Evolutionary conservation across 1,284 basidiomycete species (phyloP), one percentile per base, ranked within the genome.

Genomic region (Inonotus obliquus): DNA sequence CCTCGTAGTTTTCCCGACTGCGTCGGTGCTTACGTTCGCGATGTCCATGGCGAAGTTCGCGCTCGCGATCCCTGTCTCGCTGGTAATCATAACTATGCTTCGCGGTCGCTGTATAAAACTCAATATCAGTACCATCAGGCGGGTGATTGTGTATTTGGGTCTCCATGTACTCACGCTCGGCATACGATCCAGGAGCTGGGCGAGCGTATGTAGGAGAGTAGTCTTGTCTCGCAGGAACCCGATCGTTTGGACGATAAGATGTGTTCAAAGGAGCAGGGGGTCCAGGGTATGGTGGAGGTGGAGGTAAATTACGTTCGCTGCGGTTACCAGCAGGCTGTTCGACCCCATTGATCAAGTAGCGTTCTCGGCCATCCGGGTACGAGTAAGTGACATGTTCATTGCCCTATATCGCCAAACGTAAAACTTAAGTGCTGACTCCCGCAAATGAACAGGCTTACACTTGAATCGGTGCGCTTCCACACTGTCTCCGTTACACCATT

Each of bases 311-410:
- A 7, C 55, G 54, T 35, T 64, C 63, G 38, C 32, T 39, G 10
- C 47, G 39, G n/a, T 21, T 53, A 23, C 27, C n/a, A 14, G 59
- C 11, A 6, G 75, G 68, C 68, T 89, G 88, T 56, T 90, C 85
- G 19, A 87, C 71, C 5, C 89, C 89, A 63, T 91, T 91, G 65
- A 91, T 76, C 4, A 81, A 85, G 67, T 80, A 78, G 1, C 82
- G 74, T 69, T 87, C 79, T 32, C 80, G 79, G 5, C 89, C 88
- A 62, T 90, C 86, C 5, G 84, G 81, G 62, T 80, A 82, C 4
- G 78, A 83, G 55, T 82, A 81, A 2, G 80, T 84, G 47, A 87
- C 75, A 69, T 89, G 86, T 67, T 88, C 85, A 65, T 88, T 89
- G 2, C 89, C 89, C 88, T 91, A 47, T 19, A 13, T 61, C 32